Base-by-base conservation (phyloP, 345 rosid species). In the Rhodamnia rubescens region DNA sequence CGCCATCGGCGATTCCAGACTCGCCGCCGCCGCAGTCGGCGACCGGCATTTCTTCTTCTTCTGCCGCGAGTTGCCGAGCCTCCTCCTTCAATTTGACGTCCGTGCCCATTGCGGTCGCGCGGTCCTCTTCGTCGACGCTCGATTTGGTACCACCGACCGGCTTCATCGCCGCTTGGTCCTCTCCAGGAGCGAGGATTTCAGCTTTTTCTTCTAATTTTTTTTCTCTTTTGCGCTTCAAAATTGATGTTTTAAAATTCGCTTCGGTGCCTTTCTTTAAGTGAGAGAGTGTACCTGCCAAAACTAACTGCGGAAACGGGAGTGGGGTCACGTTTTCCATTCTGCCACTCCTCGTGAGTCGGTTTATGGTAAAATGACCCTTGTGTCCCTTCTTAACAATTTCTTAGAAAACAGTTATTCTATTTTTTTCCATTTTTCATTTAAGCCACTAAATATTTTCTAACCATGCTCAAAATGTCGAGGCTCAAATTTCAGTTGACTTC, bases 1-100 rank as follows among this genome's bases (percentile, higher is more conserved):
- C 89, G n/a, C 87, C 84, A 27, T 75, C 85, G n/a, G 83, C 82
- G 22, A 83, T 86, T 75, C 84, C 92, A 22, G 87, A 88, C 85
- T 81, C 83, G 69, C 89, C 75, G 14, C 84, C 88, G 54, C 87
- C 85, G n/a, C 86, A 69, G 78, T 18, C 78, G 47, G 4, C 80
- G 26, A 32, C 47, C 80, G 47, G 78, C 78, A 69, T 69, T 69
- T 18, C 80, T 36, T 9, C 78, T 5, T 69, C 80, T 20, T 7
- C 57, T 12, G 80, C 26, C 6, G 80, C 80, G 3, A 69, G 80
- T 40, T 36, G 80, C 80, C 10, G 80, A 69, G 42, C 44, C 36
- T 16, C 47, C 26, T 69, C 80, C 80, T 36, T 69, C 80, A 69
- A 36, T 44, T 69, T 36, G 26, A 69, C 7, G 80, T 69, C 26